Conservation (phyloP, 768 basidiomycete species). For the Chalciporus pseudorubinellus region DNA sequence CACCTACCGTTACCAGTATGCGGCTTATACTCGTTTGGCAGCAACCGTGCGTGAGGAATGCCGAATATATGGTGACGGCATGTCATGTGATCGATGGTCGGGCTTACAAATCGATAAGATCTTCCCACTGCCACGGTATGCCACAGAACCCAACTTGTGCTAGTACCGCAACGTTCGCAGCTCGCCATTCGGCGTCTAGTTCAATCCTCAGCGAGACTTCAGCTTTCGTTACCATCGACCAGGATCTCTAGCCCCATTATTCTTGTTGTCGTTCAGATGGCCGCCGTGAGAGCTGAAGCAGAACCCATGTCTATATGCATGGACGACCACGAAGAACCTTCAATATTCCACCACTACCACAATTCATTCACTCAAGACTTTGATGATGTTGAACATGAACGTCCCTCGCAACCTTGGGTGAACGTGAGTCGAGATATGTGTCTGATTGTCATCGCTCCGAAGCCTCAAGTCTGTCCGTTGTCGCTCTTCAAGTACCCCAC, state of each 20-base stretch:
- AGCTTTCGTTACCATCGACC: slow-evolving; percentile 2
- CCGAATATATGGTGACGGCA: neutral
- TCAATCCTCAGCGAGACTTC: neutral
- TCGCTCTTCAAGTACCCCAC: slow-evolving; percentile 21
- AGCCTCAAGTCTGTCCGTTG: slow-evolving; percentile 34
- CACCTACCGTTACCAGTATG: no score
- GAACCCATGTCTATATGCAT: slow-evolving; percentile 5
- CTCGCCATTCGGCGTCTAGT: neutral
- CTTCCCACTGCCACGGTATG: slow-evolving; percentile 22
- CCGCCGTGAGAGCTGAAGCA: slow-evolving; percentile 8
- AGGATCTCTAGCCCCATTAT: neutral
- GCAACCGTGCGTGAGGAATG: neutral
- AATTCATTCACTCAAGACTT: slow-evolving; percentile 2
- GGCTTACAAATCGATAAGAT: slow-evolving; percentile 18
- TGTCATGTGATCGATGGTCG: slow-evolving; percentile 18
- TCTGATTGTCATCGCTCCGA: slow-evolving; percentile 25
- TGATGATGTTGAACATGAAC: slow-evolving; percentile 19
- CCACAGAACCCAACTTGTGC: slow-evolving; percentile 15
- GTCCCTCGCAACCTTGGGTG: slow-evolving; percentile 22
- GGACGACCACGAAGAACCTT: slow-evolving; percentile 1
- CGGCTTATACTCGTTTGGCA: no score
- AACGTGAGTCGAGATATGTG: slow-evolving; percentile 38
- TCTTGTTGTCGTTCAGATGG: slow-evolving; percentile 12
- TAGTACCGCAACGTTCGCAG: slow-evolving; percentile 27
- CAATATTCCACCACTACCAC: neutral